phyloP scores from a whole-genome alignment of 352 stramenopile genomes.

The Phytophthora capsici region DNA sequence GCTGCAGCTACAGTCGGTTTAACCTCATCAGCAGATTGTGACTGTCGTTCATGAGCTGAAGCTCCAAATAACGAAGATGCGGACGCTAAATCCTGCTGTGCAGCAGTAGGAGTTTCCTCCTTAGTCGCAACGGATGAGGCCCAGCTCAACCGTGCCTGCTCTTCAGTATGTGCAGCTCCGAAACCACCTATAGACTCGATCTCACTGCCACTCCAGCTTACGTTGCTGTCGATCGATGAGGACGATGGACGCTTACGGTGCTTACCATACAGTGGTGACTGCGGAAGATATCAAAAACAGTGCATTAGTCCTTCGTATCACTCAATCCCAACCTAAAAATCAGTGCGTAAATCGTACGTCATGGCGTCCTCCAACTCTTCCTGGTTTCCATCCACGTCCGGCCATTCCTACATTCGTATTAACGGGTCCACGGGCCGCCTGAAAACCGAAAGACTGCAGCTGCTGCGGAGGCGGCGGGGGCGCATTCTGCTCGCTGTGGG shows the following conservation, averaged over 20 bases:
- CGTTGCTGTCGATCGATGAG: constrained; percentile 46
- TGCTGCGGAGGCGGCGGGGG: constrained; percentile 25
- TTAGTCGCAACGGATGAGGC: constrained; percentile 26
- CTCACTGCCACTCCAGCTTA: constrained; percentile 48
- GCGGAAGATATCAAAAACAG: background rate
- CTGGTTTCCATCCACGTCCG: constrained; percentile 37
- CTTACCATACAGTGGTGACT: constrained; percentile 50
- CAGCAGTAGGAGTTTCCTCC: constrained; percentile 12
- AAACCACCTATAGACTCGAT: constrained; percentile 32
- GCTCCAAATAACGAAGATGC: constrained; percentile 18
- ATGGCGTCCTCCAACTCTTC: constrained; percentile 34
- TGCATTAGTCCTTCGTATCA: constrained; percentile 4
- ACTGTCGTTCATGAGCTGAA: background rate
- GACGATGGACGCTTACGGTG: constrained; percentile 46
- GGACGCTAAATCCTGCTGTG: constrained; percentile 15
- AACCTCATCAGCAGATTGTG: background rate
- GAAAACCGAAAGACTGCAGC: constrained; percentile 25
- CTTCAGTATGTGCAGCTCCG: constrained; percentile 10
- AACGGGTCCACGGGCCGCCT: constrained; percentile 6
- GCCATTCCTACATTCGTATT: constrained; percentile 22
- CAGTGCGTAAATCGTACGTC: constrained; percentile 27
- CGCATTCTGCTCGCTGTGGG: constrained; percentile 8
- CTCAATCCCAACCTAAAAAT: constrained; percentile 1
- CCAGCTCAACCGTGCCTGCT: constrained; percentile 31
- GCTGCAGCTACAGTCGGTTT: constrained; percentile 9